Evolutionary conservation across 495 filamentous ascomycete genomes (phyloP), one percentile per base, ranked within the genome.

Genomic region (Echria macrotheca): DNA sequence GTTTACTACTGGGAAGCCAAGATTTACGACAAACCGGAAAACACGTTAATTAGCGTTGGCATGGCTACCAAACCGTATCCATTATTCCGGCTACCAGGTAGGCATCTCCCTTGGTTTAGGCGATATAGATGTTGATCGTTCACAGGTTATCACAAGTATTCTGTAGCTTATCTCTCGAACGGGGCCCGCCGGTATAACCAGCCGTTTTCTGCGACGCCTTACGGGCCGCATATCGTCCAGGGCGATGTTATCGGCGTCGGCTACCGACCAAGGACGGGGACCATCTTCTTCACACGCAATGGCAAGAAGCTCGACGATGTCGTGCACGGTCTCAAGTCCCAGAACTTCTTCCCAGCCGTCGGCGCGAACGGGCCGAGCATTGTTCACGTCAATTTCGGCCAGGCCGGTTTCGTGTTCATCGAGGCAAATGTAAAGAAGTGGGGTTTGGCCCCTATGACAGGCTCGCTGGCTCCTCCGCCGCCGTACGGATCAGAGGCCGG

Each of bases 1-100:
- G 91, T 96, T 11, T 97, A 97, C 61, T 98, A 98, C 65, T 98
- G 93, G 93, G 93, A 98, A 62, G 88, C 93, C 11, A 98, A 98
- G 69, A 83, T 98, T 32, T 97, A 93, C 67, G 94, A 97, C 45
- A 96, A 97, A 68, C 91, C 93, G 3, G 93, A 96, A 28, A 77
- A 73, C 12, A 89, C 91, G 0, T 68, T 86, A 49, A 75, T 98
- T 33, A 89, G 84, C 57, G 86, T 98, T 50, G 93, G 93, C 35
- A 83, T 98, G 72, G 83, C 88, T 9, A 97, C 94, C 14, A 97
- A 97, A 60, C 93, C 93, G 8, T 98, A 97, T 69, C 93, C 93
- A 15, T 71, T 96, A 31, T 98, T 97, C 64, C 72, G 94, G 58
- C 71, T 98, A 61, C 93, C 93, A 63, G 93, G 90, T 96, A 58